phyloP scores from a whole-genome alignment of 2,329 filamentous ascomycete genomes.

The Hypomyces perniciosus region DNA sequence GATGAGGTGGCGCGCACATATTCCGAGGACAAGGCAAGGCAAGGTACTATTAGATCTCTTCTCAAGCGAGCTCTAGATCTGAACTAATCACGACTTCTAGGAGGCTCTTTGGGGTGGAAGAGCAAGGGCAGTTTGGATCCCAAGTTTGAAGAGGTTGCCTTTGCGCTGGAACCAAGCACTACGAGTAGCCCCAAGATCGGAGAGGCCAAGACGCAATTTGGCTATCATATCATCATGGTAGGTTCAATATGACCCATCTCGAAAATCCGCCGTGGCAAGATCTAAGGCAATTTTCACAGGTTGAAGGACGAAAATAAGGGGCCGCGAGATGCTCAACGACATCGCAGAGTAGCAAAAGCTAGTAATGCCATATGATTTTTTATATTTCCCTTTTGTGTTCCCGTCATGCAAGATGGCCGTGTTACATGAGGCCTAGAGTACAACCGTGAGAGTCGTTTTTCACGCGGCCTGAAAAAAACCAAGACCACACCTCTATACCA shows the following conservation, averaged over 20 bases:
- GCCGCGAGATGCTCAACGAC: not conserved
- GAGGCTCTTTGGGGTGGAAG: constrained; percentile 69
- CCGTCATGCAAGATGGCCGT: constrained; percentile 30
- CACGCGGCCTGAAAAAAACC: constrained; percentile 25
- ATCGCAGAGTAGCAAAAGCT: not conserved
- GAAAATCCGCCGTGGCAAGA: not conserved
- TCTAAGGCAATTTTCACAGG: not conserved
- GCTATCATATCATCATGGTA: constrained; percentile 79
- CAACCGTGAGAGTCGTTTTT: constrained; percentile 32
- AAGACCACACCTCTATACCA: constrained; percentile 35
- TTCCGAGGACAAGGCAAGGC: constrained; percentile 70
- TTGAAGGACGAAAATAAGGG: constrained; percentile 10
- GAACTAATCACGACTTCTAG: constrained; percentile 30
- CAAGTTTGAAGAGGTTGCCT: constrained; percentile 68
- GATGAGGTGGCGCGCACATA: constrained; percentile 67
- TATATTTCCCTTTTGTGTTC: constrained; percentile 35
- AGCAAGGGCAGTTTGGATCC: constrained; percentile 59
- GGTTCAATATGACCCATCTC: constrained; percentile 12
- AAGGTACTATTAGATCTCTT: constrained; percentile 37
- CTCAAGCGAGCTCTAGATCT: not conserved
- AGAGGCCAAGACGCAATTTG: constrained; percentile 68
- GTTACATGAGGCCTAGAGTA: constrained; percentile 36
- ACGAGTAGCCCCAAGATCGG: constrained; percentile 58
- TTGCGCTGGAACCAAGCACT: constrained; percentile 60
- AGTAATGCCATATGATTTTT: constrained; percentile 3